Base-by-base conservation (phyloP, 192 early-diverging fungal species). In the Coemansia sp. region DNA sequence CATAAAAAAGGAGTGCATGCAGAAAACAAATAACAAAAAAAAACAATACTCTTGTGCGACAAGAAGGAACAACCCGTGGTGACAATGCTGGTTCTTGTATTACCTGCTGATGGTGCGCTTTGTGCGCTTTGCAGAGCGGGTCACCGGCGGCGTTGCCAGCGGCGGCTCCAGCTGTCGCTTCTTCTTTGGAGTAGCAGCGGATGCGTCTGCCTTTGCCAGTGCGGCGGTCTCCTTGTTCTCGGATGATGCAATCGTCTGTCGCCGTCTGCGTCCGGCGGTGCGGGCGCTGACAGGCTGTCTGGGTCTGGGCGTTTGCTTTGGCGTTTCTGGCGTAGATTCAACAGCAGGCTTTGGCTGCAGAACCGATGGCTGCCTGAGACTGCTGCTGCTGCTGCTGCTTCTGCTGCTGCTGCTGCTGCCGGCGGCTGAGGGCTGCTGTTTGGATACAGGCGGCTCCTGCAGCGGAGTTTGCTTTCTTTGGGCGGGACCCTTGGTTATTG, bases 81-180 rank as follows among this genome's bases (percentile, higher is more conserved):
- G 32, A 32, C 32, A 32, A 32, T 1, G 32, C 32, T 4, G n/a
- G 60, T 13, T n/a, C 41, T 43, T 1, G 11, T 15, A n/a, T 53
- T 59, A 59, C 9, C 9, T 59, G 32, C 32, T 2, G 52, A 15
- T 15, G 19, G 9, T 26, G 8, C 19, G 52, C 37, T 38, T 32
- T 19, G 57, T 54, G 10, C 72, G 72, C 48, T 68, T 74, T 21
- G 72, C 47, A 11, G 66, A 52, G 54, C 72, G 72, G 9, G 72
- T 68, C 15, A 38, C 54, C 18, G 68, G 74, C 53, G 68, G 74
- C 8, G 74, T 66, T 26, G 42, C 57, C 5, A 47, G 13, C 13
- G 62, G 47, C 62, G 38, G 37, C 38, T 38, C 56, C 15, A 26
- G 52, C 52, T 32, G 52, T 8, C 52, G 52, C 52, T 54, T 54